Evolutionary conservation across 176 grass and related monocot species (phyloP).

Genomic region (Hordeum marinum): DNA sequence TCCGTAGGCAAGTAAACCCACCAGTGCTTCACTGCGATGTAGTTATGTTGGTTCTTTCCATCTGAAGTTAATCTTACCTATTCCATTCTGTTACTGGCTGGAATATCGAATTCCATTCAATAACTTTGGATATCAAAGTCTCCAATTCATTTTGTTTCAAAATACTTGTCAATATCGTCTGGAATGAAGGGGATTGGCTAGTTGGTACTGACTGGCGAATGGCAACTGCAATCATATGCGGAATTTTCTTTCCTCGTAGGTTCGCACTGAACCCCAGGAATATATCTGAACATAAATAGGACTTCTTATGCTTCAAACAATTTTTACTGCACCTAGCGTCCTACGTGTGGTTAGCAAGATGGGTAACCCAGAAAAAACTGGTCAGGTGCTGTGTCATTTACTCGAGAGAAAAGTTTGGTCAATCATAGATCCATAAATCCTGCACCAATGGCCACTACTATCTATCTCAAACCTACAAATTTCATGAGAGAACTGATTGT

Average conservation of each 20-base stretch:
- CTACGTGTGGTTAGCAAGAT: neutral
- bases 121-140: neutral
- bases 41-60: neutral
- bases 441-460: neutral
- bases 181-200: neutral
- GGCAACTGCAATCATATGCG: neutral
- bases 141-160: neutral
- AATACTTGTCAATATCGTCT: neutral
- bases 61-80: neutral
- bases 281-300: neutral
- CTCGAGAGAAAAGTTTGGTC: neutral
- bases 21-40: neutral
- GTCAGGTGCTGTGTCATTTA: neutral
- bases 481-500: neutral
- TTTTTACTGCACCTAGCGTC: neutral
- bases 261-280: neutral
- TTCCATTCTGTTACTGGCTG: constrained; percentile 1
- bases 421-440: neutral
- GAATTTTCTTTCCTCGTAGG: neutral
- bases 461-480: neutral
- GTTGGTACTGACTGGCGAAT: neutral
- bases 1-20: neutral
- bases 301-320: neutral
- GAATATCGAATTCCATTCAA: neutral
- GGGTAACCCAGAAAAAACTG: neutral